Base-by-base conservation (phyloP, 2,329 filamentous ascomycete species). In the Ceratocystis huliohia region DNA sequence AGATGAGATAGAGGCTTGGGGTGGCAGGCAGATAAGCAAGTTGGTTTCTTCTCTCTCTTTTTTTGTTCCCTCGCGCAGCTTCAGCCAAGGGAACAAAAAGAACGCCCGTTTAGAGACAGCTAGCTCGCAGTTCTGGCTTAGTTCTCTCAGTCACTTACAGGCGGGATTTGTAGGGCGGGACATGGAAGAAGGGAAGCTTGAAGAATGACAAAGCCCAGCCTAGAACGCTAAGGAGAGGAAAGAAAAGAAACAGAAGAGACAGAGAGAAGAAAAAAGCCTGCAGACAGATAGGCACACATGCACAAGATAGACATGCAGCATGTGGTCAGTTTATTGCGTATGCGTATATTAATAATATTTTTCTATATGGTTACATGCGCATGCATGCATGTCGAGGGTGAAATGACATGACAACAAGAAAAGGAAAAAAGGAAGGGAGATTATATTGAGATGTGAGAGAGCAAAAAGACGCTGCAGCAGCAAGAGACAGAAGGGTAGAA, bases 311-410 rank as follows among this genome's bases (percentile, higher is more conserved):
- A 22, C 57, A 61, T 61, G 41, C 61, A 63, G 33, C 22, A 33
- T 59, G 37, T 41, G 53, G n/a, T 33, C 59, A 44, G 37, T 62
- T 62, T 15, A 30, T 33, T 59, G 28, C 28, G 53, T 37, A n/a
- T 59, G 53, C 28, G 53, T 59, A 59, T 13, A 59, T 59, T 59
- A 59, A 59, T n/a, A 33, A 20, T 59, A n/a, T 10, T 20, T 50
- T 33, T n/a, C n/a, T 28, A 62, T 28, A 62, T 45, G 33, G 59
- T 62, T 62, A 62, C 28, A 61, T 61, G 7, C 17, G 13, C 17
- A 13, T 33, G 28, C 28, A 61, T 22, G 28, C 13, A 46, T 3
- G 20, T 5, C n/a, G 5, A 50, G 20, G 33, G 45, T 53, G 48
- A 37, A 37, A 64, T 33, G 45, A 64, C 17, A 63, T 30, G 41